Evolutionary conservation across 1,139 yeast genomes (phyloP), one percentile per base, ranked within the genome.

Genomic region (Hansenula anomala): DNA sequence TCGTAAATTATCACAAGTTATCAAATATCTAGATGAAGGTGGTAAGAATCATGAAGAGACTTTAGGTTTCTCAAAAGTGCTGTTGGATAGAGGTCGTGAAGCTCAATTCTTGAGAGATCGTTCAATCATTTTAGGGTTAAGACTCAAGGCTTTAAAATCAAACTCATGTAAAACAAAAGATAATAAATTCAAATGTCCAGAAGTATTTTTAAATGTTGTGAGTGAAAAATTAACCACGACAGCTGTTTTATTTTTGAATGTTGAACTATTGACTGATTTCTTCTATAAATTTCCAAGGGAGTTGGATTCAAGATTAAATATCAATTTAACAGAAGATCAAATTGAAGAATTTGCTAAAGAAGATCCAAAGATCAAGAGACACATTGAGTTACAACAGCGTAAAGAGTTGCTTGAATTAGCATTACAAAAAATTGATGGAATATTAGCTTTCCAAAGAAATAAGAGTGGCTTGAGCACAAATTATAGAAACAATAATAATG

Each of bases 241-340:
- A 0, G 95, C 98, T 0, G 94, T 94, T 4, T 65, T 94, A 46
- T 94, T 94, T 54, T 67, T 94, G 56, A 94, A 94, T 56, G 97
- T 94, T 36, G 99, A 94, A 61, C 69, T 94, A 36, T 68, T 94
- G 48, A 84, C 95, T 50, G 98, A 94, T 62, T 94, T 94, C 56
- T 92, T 90, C 61, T 92, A 94, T 63, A 89, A 88, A 54, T 92
- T 94, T 64, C 98, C 98, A 1, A 74, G 97, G 41, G 97, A 89
- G 58, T 70, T 94, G 46, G 99, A 94, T 60, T 69, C 71, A 41
- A 78, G 81, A 48, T 73, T 94, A 45, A 49, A 48, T 14, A 79
- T 85, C 44, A 71, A 69, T 45, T 66, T 92, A 53, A 69, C 78
- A 11, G 71, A 71, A 37, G 95, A 88, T 39, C 95, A 90, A 55